These are phyloP conservation scores for Boletus coccyginus DNA, from an alignment of 768 basidiomycete genomes.

Conservation along the genomic window DNA sequence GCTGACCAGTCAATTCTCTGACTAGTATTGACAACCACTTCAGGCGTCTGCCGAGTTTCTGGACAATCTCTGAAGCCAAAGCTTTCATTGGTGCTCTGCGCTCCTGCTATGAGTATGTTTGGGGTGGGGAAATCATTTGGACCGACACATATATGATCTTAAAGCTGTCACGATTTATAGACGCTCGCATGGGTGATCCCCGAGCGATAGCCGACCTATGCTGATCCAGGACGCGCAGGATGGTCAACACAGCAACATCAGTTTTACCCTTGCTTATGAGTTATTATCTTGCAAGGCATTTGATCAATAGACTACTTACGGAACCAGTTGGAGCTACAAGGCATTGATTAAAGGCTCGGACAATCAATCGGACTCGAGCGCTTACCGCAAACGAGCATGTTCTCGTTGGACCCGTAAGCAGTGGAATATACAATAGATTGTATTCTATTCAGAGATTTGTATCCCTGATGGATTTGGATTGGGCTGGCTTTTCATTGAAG, in stretches of 20 bases:
- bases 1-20: slow-evolving; percentile 82
- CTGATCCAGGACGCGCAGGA: slow-evolving; percentile 84
- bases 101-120: background rate
- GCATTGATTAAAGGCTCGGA: background rate
- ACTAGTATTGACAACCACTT: slow-evolving; percentile 86
- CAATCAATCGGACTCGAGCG: background rate
- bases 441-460: slow-evolving; percentile 83
- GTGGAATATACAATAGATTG: slow-evolving; percentile 94
- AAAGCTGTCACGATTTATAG: slow-evolving; percentile 71
- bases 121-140: background rate
- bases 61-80: slow-evolving; percentile 89
- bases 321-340: slow-evolving; percentile 92
- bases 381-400: slow-evolving; percentile 69
- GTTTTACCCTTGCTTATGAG: slow-evolving; percentile 82
- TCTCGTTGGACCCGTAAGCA: slow-evolving; percentile 94
- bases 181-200: slow-evolving; percentile 36
- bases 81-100: slow-evolving; percentile 97
- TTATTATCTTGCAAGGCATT: slow-evolving; percentile 1
- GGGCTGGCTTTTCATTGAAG: background rate
- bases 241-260: slow-evolving; percentile 92
- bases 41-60: slow-evolving; percentile 87
- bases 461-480: slow-evolving; percentile 53
- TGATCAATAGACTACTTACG: slow-evolving; percentile 46
- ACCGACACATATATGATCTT: slow-evolving; percentile 96
- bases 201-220: slow-evolving; percentile 41